Evolutionary conservation across 495 filamentous ascomycete species (phyloP).

Genomic region (Bathelium albidoporum): DNA sequence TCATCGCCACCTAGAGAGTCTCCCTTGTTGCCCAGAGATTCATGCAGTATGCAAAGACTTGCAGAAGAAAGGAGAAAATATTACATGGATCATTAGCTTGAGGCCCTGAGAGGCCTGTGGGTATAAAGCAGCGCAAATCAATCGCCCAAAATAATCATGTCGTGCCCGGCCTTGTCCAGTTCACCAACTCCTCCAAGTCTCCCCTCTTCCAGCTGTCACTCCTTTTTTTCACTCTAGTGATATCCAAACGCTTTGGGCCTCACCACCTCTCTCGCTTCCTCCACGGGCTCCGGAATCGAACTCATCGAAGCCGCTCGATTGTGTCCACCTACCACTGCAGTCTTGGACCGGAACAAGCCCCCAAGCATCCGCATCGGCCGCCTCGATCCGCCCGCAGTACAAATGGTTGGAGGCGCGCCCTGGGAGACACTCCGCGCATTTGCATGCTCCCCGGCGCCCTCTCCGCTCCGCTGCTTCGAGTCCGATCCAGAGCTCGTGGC

Average conservation of each 20-base stretch:
- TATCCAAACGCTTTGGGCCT: not conserved
- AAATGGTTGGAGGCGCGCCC: too few relatives aligned
- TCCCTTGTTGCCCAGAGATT: not conserved
- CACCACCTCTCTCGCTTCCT: not conserved
- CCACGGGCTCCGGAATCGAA: not conserved
- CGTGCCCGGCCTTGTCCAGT: not conserved
- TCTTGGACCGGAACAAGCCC: not conserved
- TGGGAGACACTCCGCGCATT: not conserved
- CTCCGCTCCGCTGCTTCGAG: not conserved
- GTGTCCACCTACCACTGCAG: too few relatives aligned
- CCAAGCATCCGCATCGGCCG: not conserved
- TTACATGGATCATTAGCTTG: not conserved
- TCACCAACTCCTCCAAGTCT: not conserved
- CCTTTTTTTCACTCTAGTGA: not conserved
- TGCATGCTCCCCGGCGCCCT: not conserved
- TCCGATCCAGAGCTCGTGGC: not conserved
- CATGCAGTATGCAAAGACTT: not conserved
- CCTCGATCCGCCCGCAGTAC: not conserved
- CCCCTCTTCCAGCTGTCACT: not conserved
- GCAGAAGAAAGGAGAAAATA: not conserved
- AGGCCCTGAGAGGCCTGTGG: not conserved
- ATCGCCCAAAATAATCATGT: not conserved
- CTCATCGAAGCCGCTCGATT: not conserved
- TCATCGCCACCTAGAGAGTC: not conserved
- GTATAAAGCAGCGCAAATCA: not conserved